Conservation (phyloP, 1,284 basidiomycete genomes). For the Lignosus rhinocerotis region DNA sequence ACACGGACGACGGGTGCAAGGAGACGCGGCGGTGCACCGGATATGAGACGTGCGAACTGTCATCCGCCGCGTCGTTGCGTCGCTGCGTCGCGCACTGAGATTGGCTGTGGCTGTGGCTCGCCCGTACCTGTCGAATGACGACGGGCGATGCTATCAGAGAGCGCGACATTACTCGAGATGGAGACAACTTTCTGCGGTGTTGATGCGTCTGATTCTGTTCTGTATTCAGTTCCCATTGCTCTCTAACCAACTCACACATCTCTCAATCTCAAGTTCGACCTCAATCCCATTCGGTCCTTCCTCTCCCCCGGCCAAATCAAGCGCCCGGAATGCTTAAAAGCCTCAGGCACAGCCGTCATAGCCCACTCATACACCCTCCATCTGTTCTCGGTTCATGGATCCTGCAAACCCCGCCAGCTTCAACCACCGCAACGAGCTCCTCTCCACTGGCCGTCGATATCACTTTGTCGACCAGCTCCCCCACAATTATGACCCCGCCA, state of each 20-base stretch:
- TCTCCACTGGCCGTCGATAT: conserved; percentile 61
- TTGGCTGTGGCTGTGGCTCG: not conserved
- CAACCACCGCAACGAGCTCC: conserved; percentile 47
- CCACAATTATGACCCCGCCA: conserved; percentile 37
- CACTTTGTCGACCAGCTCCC: conserved; percentile 69
- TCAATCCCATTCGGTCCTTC: conserved; percentile 15
- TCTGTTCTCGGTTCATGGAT: conserved; percentile 41
- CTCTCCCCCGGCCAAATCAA: conserved; percentile 7
- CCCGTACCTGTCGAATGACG: not conserved
- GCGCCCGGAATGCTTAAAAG: conserved; percentile 19
- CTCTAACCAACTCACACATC: not conserved
- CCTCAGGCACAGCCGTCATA: not conserved
- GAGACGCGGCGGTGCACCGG: conserved; percentile 1
- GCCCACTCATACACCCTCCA: not conserved
- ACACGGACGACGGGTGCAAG: not conserved
- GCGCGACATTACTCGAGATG: not conserved
- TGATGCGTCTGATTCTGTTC: conserved; percentile 20
- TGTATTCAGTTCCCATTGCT: too few species aligned
- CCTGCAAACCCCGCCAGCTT: conserved; percentile 50
- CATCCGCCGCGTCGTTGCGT: not conserved
- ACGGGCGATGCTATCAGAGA: conserved; percentile 8
- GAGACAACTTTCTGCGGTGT: not conserved
- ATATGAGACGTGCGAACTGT: not conserved
- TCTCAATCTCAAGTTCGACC: not conserved
- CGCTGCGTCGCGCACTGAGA: not conserved